phyloP scores from a whole-genome alignment of 129 eudicot species.

The Tagetes erecta region DNA sequence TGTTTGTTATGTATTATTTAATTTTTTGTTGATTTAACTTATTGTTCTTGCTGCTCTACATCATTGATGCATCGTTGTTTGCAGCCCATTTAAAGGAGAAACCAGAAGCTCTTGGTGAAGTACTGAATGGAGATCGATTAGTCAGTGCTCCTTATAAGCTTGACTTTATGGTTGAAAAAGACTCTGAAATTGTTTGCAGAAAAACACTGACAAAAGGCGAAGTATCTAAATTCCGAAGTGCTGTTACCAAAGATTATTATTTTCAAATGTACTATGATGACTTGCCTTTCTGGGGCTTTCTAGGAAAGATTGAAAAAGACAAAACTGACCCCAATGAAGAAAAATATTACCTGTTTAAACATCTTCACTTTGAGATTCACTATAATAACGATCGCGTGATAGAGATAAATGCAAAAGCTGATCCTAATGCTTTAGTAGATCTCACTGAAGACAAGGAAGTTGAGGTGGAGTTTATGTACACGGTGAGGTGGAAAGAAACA shows the following conservation, averaged over 20 bases:
- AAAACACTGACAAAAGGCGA: constrained; percentile 56
- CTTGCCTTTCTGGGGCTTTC: constrained; percentile 62
- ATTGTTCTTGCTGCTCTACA: background rate
- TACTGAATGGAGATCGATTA: constrained; percentile 77
- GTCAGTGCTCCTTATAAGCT: constrained; percentile 76
- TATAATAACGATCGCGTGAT: constrained; percentile 61
- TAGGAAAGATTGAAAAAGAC: constrained; percentile 56
- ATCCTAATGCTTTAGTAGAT: constrained; percentile 59
- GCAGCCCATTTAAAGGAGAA: constrained; percentile 69
- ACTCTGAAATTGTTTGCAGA: constrained; percentile 54
- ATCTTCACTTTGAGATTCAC: constrained; percentile 54
- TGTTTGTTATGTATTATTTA: background rate
- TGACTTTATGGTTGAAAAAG: constrained; percentile 62
- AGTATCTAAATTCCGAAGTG: constrained; percentile 52
- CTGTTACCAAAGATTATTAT: constrained; percentile 60
- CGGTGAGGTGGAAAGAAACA: constrained; percentile 62
- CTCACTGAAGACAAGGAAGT: constrained; percentile 61
- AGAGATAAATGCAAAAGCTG: constrained; percentile 54
- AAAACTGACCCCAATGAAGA: constrained; percentile 49
- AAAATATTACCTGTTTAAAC: constrained; percentile 53
- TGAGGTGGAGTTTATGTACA: constrained; percentile 55
- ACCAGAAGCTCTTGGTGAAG: constrained; percentile 82
- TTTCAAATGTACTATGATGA: constrained; percentile 69
- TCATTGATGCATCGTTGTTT: constrained; percentile 11
- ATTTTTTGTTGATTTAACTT: constrained; percentile 5